Conservation (phyloP, 441 rosid genomes). For the Isatis lusitanica region DNA sequence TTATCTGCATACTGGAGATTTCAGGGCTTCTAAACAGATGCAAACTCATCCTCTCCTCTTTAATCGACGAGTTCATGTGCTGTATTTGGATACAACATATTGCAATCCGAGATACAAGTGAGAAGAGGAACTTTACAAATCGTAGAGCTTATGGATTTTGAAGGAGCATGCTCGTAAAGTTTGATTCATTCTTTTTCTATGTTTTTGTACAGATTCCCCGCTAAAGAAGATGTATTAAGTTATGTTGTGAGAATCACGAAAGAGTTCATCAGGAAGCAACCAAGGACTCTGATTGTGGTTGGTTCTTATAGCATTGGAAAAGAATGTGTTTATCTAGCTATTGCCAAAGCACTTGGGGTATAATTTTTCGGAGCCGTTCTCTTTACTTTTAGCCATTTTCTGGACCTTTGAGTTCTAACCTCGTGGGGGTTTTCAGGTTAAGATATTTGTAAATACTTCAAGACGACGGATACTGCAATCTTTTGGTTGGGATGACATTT, state of each 20-base stretch:
- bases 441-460: conserved; percentile 65
- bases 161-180: not conserved
- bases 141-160: not conserved
- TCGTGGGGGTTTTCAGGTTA: conserved; percentile 44
- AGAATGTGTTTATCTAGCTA: conserved; percentile 77
- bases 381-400: not conserved
- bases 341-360: conserved; percentile 80
- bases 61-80: conserved; percentile 51
- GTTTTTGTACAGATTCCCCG: conserved; percentile 58
- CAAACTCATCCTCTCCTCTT: conserved; percentile 56
- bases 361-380: not conserved
- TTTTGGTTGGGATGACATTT: conserved; percentile 71
- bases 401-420: not conserved
- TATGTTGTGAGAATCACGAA: conserved; percentile 60
- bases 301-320: conserved; percentile 87
- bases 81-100: conserved; percentile 82
- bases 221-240: conserved; percentile 69
- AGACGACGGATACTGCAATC: conserved; percentile 66
- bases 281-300: conserved; percentile 68
- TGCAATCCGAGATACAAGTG: conserved; percentile 85
- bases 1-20: conserved; percentile 85
- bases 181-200: not conserved
- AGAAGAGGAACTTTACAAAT: not conserved
- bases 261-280: conserved; percentile 57
- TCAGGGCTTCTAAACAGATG: conserved; percentile 73